phyloP scores from a whole-genome alignment of 2,329 filamentous ascomycete species.

The Zymoseptoria crescenta region DNA sequence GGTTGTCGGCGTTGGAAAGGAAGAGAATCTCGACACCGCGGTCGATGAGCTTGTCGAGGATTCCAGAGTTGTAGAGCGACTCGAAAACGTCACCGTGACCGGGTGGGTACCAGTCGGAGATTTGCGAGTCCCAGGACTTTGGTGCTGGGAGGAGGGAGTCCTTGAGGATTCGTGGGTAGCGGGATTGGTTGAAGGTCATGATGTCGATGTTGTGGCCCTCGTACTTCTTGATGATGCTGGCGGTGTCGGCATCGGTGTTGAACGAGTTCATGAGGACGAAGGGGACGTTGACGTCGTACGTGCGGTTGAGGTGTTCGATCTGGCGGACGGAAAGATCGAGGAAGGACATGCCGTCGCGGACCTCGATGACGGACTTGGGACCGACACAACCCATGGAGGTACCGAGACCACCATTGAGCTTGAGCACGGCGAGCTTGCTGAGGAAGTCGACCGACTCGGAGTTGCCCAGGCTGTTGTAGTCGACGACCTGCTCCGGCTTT shows the following conservation, averaged over 20 bases:
- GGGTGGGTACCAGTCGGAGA: conserved; percentile 97
- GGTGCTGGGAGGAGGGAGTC: conserved; percentile 94
- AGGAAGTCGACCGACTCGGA: conserved; percentile 88
- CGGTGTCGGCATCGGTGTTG: conserved; percentile 98
- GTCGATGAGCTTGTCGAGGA: conserved; percentile 90
- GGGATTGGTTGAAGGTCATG: conserved; percentile 98
- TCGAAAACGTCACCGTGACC: conserved; percentile 99
- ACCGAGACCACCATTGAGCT: conserved; percentile 98
- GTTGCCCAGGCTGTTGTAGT: conserved; percentile 85
- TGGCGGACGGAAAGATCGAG: conserved; percentile 96
- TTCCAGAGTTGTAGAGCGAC: conserved; percentile 98
- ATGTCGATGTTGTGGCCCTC: conserved; percentile 99
- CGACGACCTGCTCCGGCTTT: conserved; percentile 85
- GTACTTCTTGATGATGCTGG: conserved; percentile 99
- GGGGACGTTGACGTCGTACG: conserved; percentile 92
- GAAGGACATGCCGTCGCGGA: conserved; percentile 99
- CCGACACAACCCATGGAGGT: conserved; percentile 99
- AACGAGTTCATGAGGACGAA: conserved; percentile 99
- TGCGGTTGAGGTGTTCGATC: conserved; percentile 98
- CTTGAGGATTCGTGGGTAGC: conserved; percentile 96
- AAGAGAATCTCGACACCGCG: conserved; percentile 97
- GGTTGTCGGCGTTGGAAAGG: conserved; percentile 97
- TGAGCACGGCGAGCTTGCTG: conserved; percentile 94
- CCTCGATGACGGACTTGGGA: conserved; percentile 98
- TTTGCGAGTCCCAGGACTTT: conserved; percentile 77